These are phyloP conservation scores for Bathelium albidoporum DNA, from an alignment of 495 filamentous ascomycete genomes.

Conservation along the genomic window DNA sequence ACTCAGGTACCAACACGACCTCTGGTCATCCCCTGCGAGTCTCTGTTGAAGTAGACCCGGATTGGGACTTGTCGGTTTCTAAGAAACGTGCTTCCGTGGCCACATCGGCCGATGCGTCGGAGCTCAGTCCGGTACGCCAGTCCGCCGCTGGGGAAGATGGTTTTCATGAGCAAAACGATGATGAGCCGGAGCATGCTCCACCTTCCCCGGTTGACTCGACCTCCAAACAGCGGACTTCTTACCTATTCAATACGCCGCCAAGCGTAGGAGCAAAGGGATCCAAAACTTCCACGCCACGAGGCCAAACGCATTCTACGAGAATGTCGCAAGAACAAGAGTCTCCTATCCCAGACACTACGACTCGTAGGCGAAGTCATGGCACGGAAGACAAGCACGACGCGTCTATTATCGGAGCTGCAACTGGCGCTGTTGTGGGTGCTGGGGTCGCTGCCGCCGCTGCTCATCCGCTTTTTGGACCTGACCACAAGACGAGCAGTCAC, in stretches of 20 bases:
- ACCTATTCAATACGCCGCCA: constrained; percentile 45
- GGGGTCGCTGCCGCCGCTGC: not conserved
- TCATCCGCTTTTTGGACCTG: not conserved
- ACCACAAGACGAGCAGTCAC: not conserved
- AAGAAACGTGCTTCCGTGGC: constrained; percentile 11
- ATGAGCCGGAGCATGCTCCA: constrained; percentile 9
- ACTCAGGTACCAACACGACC: constrained; percentile 3
- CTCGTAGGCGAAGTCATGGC: not conserved
- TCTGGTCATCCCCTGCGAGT: constrained; percentile 21
- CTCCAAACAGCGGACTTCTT: constrained; percentile 44
- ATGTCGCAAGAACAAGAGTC: not conserved
- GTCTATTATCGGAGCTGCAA: not conserved
- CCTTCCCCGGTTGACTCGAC: constrained; percentile 40
- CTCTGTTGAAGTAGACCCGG: constrained; percentile 14
- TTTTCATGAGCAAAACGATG: not conserved
- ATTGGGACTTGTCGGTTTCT: constrained; percentile 16
- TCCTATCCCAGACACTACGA: not conserved
- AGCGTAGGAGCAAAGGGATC: not conserved
- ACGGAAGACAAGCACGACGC: not conserved
- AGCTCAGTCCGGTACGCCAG: not conserved
- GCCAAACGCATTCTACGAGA: not conserved
- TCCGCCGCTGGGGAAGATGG: not conserved
- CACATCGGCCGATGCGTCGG: not conserved
- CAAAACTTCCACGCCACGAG: not conserved
- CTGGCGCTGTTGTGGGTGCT: not conserved